Evolutionary conservation across 2,329 filamentous ascomycete genomes (phyloP).

Genomic region (Xylogone sp.): DNA sequence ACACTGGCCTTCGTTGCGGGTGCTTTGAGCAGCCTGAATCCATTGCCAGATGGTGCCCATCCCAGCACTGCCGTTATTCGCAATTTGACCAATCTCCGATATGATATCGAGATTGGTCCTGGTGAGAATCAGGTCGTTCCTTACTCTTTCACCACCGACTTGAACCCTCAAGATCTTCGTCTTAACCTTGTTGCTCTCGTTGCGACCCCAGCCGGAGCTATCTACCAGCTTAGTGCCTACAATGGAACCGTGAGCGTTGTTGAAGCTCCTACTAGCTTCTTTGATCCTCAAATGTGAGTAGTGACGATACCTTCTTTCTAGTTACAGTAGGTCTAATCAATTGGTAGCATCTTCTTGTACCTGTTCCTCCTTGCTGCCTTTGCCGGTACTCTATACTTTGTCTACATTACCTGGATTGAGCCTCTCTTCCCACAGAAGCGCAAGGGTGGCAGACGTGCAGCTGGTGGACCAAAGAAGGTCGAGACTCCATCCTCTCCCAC

Average conservation of each 20-base stretch:
- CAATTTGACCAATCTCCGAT: slow-evolving; percentile 78
- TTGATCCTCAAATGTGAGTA: slow-evolving; percentile 91
- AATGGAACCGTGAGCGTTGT: slow-evolving; percentile 83
- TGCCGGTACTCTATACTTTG: slow-evolving; percentile 82
- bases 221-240: slow-evolving; percentile 77
- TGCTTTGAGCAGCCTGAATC: slow-evolving; percentile 58
- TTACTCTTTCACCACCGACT: slow-evolving; percentile 83
- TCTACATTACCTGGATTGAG: slow-evolving; percentile 98
- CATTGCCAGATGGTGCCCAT: slow-evolving; percentile 44
- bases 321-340: slow-evolving; percentile 17
- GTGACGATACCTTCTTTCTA: slow-evolving; percentile 4
- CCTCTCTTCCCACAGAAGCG: slow-evolving; percentile 85
- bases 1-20: slow-evolving; percentile 74
- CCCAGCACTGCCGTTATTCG: slow-evolving; percentile 59
- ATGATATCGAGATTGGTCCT: slow-evolving; percentile 68
- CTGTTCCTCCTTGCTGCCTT: slow-evolving; percentile 79
- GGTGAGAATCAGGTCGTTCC: slow-evolving; percentile 73
- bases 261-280: slow-evolving; percentile 84
- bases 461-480: slow-evolving; percentile 64
- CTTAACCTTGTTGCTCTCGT: slow-evolving; percentile 76
- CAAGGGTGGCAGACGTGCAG: slow-evolving; percentile 54
- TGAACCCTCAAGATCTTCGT: slow-evolving; percentile 86
- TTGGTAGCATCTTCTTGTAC: slow-evolving; percentile 88
- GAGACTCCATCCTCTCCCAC: slow-evolving; percentile 60
- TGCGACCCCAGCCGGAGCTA: slow-evolving; percentile 57